phyloP scores from a whole-genome alignment of 805 yeast species.

The Lachancea nothofagi region DNA sequence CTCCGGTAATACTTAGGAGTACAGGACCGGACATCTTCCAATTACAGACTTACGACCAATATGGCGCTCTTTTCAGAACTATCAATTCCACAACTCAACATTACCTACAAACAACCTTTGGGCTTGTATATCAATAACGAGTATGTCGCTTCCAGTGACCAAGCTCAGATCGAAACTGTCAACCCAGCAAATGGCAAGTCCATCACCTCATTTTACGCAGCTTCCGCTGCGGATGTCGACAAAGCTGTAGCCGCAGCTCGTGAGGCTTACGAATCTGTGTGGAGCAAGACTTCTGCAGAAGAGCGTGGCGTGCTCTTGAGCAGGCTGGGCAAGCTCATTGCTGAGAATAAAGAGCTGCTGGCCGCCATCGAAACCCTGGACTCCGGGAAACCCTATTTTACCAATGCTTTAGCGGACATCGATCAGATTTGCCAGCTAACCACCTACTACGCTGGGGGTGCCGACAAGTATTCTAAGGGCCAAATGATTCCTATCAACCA shows the following conservation, averaged over 20 bases:
- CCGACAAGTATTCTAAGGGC: conserved; percentile 55
- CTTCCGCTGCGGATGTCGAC: conserved; percentile 44
- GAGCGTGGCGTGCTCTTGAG: conserved; percentile 38
- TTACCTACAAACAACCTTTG: conserved; percentile 48
- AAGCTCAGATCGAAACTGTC: conserved; percentile 38
- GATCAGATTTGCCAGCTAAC: conserved; percentile 48
- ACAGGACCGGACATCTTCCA: too few species aligned
- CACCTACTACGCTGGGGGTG: conserved; percentile 64
- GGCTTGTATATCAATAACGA: conserved; percentile 59
- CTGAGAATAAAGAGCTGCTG: conserved; percentile 40
- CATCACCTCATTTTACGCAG: conserved; percentile 44
- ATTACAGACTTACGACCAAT: too few species aligned
- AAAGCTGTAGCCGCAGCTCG: conserved; percentile 47
- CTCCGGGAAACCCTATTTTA: conserved; percentile 47
- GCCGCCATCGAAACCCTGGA: conserved; percentile 54
- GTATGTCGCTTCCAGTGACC: conserved; percentile 37
- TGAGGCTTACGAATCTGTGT: conserved; percentile 38
- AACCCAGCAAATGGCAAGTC: conserved; percentile 47
- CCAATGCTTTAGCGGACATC: conserved; percentile 52
- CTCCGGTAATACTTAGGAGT: too few species aligned
- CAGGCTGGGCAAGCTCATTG: conserved; percentile 44
- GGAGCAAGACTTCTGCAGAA: conserved; percentile 43
- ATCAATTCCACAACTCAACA: conserved; percentile 18
- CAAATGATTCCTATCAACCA: conserved; percentile 53
- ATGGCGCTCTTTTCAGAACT: conserved; percentile 13